Base-by-base conservation (phyloP, 768 basidiomycete genomes). In the Boletus bicolor region DNA sequence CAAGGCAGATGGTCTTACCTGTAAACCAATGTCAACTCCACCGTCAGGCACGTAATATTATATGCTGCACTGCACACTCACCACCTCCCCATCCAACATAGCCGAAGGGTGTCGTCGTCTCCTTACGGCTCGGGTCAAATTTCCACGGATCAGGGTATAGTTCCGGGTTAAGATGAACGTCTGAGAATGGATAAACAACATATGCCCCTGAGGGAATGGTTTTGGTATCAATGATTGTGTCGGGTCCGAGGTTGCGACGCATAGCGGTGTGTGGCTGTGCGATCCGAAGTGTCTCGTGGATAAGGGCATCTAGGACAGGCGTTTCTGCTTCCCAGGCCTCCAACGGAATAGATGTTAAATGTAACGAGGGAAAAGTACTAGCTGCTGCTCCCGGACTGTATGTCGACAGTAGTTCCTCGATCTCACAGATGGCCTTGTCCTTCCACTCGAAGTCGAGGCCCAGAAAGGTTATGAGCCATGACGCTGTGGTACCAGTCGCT, bases 21-120 rank as follows among this genome's bases (percentile, higher is more conserved):
- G 63, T 52, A 35, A 56, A 51, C 19, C 46, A 24, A 32, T n/a
- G 37, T 62, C 46, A 59, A 42, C 41, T 39, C 62, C 52, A 48
- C 42, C n/a, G 55, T 45, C 36, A 58, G 34, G 45, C 51, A 60
- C 60, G 56, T 66, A 64, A 65, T 58, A 49, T 44, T 51, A 32
- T 44, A 49, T 24, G 37, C 60, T 37, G 59, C 12, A 28, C 36
- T 54, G 60, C 48, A 60, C 49, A 78, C 83, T 65, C 67, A 91
- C 89, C 89, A 74, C 82, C 86, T 57, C 89, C 89, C 89, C 87
- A 91, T 35, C 87, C 88, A 48, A 90, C 76, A 66, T 86, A 90
- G 52, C 79, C 73, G 70, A 82, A 83, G 54, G 79, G 80, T 54
- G 75, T 71, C 71, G 69, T 79, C 72, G 61, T 75, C 71, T 70